Evolutionary conservation across 805 yeast species (phyloP).

Genomic region (Saccharomycopsis capsularis): DNA sequence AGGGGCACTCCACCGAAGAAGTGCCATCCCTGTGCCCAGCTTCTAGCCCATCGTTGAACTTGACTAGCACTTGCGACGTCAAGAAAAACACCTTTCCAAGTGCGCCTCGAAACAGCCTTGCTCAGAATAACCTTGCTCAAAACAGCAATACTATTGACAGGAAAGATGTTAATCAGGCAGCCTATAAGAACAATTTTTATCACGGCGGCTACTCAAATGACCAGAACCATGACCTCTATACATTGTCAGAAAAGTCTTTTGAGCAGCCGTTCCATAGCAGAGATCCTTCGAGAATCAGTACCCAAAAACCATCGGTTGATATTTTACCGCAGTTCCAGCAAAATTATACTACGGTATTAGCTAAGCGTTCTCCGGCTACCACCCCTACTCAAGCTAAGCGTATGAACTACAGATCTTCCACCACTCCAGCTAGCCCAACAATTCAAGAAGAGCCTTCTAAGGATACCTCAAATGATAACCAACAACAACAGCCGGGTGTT

Average conservation of each 20-base stretch:
- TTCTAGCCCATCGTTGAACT: too few relatives aligned
- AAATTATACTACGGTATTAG: too few relatives aligned
- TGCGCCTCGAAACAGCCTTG: not conserved
- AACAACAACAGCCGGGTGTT: too few relatives aligned
- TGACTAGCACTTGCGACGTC: not conserved
- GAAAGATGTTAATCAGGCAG: not conserved
- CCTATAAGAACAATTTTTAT: not conserved
- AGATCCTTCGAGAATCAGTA: not conserved
- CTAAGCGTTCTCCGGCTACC: not conserved
- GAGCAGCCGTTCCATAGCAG: constrained; percentile 15
- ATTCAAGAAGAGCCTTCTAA: not conserved
- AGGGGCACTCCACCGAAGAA: not conserved
- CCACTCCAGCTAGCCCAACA: too few relatives aligned
- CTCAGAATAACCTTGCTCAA: not conserved
- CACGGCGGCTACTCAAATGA: not conserved
- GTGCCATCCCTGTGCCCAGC: too few relatives aligned
- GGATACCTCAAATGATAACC: too few relatives aligned
- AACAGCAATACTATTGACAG: not conserved
- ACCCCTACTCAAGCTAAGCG: too few relatives aligned
- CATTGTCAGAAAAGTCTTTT: constrained; percentile 17
- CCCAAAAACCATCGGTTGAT: not conserved
- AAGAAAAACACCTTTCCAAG: not conserved
- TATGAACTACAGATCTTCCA: too few relatives aligned
- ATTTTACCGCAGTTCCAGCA: not conserved
- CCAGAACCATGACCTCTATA: constrained; percentile 12